Percentiles rank a stretch among this genome's conserved stretches.
These are phyloP conservation scores for Leptographium radiaticola DNA, from an alignment of 2,329 filamentous ascomycete genomes.

Conservation along the genomic window DNA sequence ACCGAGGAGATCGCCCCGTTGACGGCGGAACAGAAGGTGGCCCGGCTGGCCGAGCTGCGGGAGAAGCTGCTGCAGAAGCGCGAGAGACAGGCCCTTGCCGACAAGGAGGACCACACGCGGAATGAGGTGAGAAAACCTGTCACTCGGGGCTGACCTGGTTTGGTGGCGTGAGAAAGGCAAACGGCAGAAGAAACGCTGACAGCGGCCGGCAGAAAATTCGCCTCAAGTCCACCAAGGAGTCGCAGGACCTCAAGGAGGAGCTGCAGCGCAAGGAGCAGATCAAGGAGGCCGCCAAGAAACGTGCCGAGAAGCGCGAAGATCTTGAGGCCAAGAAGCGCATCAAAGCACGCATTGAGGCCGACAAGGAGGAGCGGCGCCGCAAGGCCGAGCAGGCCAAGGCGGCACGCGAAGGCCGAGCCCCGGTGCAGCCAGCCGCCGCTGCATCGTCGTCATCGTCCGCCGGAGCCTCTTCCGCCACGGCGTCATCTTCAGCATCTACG, in stretches of 20 bases:
- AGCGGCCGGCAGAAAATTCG: slow-evolving; percentile 45
- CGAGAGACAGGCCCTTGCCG: slow-evolving; percentile 51
- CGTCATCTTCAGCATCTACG: slow-evolving; percentile 37
- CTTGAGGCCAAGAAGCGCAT: slow-evolving; percentile 77
- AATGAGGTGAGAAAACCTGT: slow-evolving; percentile 48
- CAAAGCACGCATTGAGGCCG: slow-evolving; percentile 85
- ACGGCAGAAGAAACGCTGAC: neutral
- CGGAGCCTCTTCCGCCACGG: slow-evolving; percentile 38
- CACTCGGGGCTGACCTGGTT: too few species aligned
- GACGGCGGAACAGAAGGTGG: slow-evolving; percentile 81
- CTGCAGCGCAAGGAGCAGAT: slow-evolving; percentile 78
- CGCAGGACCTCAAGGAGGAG: slow-evolving; percentile 81
- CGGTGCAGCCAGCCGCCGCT: slow-evolving; percentile 19
- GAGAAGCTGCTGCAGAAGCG: slow-evolving; percentile 61
- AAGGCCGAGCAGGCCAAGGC: slow-evolving; percentile 82
- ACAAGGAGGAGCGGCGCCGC: slow-evolving; percentile 77
- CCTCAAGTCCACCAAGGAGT: slow-evolving; percentile 78
- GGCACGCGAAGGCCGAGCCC: slow-evolving; percentile 59
- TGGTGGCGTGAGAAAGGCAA: neutral
- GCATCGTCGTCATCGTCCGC: slow-evolving; percentile 24
- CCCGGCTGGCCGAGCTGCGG: slow-evolving; percentile 62
- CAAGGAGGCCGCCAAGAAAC: slow-evolving; percentile 79
- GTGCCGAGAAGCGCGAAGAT: slow-evolving; percentile 76
- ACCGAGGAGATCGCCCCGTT: slow-evolving; percentile 83
- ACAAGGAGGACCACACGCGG: slow-evolving; percentile 69